Evolutionary conservation across 805 yeast species (phyloP), one percentile per base, ranked within the genome.

Genomic region (Candida koratica): DNA sequence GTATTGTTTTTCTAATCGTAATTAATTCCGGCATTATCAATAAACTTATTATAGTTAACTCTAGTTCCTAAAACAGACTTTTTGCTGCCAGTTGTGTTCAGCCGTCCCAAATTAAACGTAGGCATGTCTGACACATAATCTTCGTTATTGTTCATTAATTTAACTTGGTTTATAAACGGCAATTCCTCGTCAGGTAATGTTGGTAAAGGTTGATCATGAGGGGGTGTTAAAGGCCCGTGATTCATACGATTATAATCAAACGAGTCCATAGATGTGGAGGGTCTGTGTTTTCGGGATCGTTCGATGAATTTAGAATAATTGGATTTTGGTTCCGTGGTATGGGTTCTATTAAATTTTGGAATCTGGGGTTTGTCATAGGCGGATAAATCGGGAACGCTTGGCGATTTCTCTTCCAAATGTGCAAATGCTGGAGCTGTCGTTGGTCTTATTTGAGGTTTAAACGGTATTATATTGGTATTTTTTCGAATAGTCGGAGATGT

Each of bases 11-110:
- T n/a, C n/a, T n/a, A n/a, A n/a, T n/a, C n/a, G n/a, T n/a, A n/a
- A n/a, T n/a, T n/a, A n/a, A n/a, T n/a, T n/a, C n/a, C n/a, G n/a
- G n/a, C n/a, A n/a, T n/a, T n/a, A 25, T 64, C 66, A 37, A 66
- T 34, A 37, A 67, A 66, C 43, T 52, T 58, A 32, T 55, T 48
- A 49, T 67, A 66, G 39, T 62, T 61, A 14, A 57, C 60, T 16
- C 67, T 47, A 2, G 72, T 67, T 3, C 69, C 67, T 33, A 67
- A 51, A 11, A 67, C 62, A 3, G 64, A 56, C 35, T 53, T 49
- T 39, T 60, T 60, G 36, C 67, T 61, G 43, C 43, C 43, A 9
- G 51, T 47, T 10, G 63, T 63, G 31, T 49, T 49, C 51, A 47
- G 56, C 30, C 71, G 48, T 4, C 32, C 32, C 14, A 20, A 17